These are phyloP conservation scores for Alternaria arborescens DNA, from an alignment of 2,329 filamentous ascomycete genomes.

Conservation along the genomic window DNA sequence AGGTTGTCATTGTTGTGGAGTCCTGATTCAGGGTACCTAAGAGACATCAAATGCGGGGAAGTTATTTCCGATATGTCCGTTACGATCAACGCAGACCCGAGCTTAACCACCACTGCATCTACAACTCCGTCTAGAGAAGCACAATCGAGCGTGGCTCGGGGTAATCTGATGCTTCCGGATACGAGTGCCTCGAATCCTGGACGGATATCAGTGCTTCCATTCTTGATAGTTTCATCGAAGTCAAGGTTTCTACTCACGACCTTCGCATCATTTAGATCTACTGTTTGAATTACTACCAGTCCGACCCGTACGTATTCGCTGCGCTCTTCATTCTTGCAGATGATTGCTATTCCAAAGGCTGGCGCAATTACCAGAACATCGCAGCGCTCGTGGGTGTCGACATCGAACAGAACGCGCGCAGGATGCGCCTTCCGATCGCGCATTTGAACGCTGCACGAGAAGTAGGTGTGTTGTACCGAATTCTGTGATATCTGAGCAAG, in stretches of 20 bases:
- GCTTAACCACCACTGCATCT: background rate
- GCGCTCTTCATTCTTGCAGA: background rate
- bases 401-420: constrained; percentile 13
- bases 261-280: background rate
- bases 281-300: constrained; percentile 1
- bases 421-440: background rate
- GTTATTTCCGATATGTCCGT: background rate
- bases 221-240: background rate
- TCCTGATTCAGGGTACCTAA: background rate
- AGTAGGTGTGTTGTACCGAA: background rate
- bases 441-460: background rate
- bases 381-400: background rate
- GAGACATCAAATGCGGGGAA: background rate
- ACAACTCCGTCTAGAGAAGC: background rate
- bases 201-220: background rate
- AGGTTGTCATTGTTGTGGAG: constrained; percentile 6
- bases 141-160: background rate
- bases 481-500: background rate
- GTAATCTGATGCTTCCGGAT: background rate
- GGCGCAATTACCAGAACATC: constrained; percentile 15
- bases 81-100: background rate
- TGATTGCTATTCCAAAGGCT: constrained; percentile 6
- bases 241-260: background rate
- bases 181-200: background rate
- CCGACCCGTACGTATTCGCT: constrained; percentile 22